Conservation (phyloP, 495 filamentous ascomycete genomes). For the Penicillium simplicissimum region DNA sequence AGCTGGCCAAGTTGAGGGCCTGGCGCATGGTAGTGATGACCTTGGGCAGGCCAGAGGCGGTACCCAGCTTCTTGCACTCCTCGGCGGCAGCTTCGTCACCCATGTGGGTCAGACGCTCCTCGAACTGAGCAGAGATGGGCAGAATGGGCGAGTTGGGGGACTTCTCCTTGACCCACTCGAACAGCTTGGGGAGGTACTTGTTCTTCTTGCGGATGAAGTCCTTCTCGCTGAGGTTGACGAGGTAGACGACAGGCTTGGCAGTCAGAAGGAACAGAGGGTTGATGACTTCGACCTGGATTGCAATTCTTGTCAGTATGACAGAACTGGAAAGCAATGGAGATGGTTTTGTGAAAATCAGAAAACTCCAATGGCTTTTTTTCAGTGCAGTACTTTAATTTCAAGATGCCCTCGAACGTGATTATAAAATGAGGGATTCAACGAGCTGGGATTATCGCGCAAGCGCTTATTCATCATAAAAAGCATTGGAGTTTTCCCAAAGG, state of each 20-base stretch:
- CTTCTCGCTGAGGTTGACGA: conserved; percentile 95
- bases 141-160: conserved; percentile 86
- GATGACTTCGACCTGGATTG: conserved; percentile 85
- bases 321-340: conserved; percentile 29
- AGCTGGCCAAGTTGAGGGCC: conserved; percentile 82
- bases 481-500: conserved; percentile 17
- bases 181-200: conserved; percentile 93
- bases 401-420: conserved; percentile 66
- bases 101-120: conserved; percentile 84
- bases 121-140: conserved; percentile 87
- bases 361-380: conserved; percentile 38
- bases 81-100: conserved; percentile 74
- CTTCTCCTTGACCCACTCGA: conserved; percentile 90
- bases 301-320: conserved; percentile 25
- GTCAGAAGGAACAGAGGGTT: conserved; percentile 94
- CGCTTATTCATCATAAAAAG: conserved; percentile 95
- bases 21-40: conserved; percentile 93
- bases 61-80: conserved; percentile 86
- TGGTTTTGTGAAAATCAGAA: conserved; percentile 16
- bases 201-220: conserved; percentile 99
- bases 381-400: conserved; percentile 75
- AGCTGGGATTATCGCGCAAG: conserved; percentile 99
- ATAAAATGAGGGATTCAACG: conserved; percentile 78
- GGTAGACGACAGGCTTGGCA: conserved; percentile 95
- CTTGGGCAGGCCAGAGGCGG: conserved; percentile 89